Evolutionary conservation across 345 rosid genomes (phyloP).

Genomic region (Ceriops tagal): DNA sequence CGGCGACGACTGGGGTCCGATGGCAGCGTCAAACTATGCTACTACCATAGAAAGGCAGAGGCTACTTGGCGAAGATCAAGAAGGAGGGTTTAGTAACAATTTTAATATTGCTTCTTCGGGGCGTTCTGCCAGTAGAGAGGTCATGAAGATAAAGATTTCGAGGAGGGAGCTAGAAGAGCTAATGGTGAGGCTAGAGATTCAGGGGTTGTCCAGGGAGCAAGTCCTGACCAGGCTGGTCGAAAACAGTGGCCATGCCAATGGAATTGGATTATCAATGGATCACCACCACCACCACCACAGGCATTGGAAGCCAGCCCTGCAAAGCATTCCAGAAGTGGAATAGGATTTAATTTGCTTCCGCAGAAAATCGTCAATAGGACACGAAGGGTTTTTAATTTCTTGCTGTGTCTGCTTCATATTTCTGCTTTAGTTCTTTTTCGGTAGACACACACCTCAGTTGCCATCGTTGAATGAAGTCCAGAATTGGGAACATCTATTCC

Average conservation of each 20-base stretch:
- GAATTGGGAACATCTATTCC: too few species aligned
- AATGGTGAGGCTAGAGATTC: slow-evolving; percentile 35
- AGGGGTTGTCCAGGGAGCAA: slow-evolving; percentile 42
- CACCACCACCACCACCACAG: slow-evolving; percentile 7
- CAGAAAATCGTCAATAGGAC: too few species aligned
- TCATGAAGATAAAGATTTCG: slow-evolving; percentile 59
- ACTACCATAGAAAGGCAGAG: slow-evolving; percentile 9
- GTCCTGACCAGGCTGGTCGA: slow-evolving; percentile 23
- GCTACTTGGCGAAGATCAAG: slow-evolving; percentile 7
- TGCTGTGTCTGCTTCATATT: too few species aligned
- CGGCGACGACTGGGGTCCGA: slow-evolving; percentile 40
- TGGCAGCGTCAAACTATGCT: background rate
- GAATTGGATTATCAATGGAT: background rate
- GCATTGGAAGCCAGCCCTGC: slow-evolving; percentile 62
- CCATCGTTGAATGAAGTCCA: too few species aligned
- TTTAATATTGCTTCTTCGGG: background rate
- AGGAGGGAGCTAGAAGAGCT: slow-evolving; percentile 62
- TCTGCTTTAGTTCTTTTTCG: too few species aligned
- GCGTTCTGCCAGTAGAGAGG: slow-evolving; percentile 28
- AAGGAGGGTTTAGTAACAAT: slow-evolving; percentile 4
- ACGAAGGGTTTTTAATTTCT: too few species aligned
- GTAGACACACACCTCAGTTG: too few species aligned
- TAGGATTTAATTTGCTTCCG: background rate
- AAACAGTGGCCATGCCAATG: background rate
- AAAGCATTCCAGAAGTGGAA: slow-evolving; percentile 67